phyloP scores from a whole-genome alignment of 305 asterid genomes.

The Fraxinus paxiana region DNA sequence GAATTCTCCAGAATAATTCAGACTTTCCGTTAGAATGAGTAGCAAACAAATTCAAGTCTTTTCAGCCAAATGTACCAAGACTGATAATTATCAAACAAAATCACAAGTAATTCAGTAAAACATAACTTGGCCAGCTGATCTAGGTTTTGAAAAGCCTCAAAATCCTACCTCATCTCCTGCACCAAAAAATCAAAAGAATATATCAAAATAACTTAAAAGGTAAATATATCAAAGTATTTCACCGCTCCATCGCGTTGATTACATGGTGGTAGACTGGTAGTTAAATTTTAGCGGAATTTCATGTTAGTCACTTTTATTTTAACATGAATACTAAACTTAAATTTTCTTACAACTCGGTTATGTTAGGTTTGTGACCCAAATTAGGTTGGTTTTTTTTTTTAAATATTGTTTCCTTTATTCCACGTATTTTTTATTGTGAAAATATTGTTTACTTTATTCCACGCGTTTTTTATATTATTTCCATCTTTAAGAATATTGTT shows the following conservation, averaged over 20 bases:
- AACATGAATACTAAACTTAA: not conserved
- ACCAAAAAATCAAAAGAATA: slow-evolving; percentile 12
- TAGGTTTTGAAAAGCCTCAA: not conserved
- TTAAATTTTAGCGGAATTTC: not conserved
- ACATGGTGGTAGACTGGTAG: not conserved
- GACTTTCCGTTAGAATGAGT: not conserved
- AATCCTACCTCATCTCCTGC: slow-evolving; percentile 93
- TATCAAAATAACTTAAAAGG: not conserved
- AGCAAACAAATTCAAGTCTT: not conserved
- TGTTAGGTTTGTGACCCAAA: not conserved
- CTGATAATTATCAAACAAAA: not conserved
- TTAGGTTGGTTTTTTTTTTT: not conserved
- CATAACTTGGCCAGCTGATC: slow-evolving; percentile 18
- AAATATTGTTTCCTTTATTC: too few relatives aligned
- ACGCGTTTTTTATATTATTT: not conserved
- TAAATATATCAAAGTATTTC: not conserved
- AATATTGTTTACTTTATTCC: not conserved
- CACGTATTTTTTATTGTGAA: too few relatives aligned
- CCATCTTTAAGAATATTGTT: not conserved
- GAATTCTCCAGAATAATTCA: not conserved
- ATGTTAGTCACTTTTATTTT: not conserved
- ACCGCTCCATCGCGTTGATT: not conserved
- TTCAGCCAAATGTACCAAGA: not conserved
- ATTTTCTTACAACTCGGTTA: not conserved
- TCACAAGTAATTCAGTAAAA: not conserved